Evolutionary conservation across 441 rosid genomes (phyloP).

Genomic region (Syzygium malaccense): DNA sequence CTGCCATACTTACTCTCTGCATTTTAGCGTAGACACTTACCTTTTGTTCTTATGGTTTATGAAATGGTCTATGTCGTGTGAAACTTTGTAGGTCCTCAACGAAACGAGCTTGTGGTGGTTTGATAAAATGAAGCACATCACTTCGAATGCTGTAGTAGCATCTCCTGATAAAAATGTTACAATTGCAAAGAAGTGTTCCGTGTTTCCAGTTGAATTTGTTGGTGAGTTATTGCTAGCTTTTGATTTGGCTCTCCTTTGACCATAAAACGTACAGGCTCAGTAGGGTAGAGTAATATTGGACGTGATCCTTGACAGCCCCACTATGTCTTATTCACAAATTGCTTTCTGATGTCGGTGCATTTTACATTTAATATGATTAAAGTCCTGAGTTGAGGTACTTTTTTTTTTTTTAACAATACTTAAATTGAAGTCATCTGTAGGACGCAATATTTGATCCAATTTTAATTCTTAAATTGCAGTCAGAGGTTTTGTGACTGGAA

Average conservation of each 20-base stretch:
- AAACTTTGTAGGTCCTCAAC: slow-evolving; percentile 66
- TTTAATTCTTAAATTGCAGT: slow-evolving; percentile 30
- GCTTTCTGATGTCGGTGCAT: not conserved
- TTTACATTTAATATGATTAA: not conserved
- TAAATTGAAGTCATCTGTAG: not conserved
- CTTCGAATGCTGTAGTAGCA: slow-evolving; percentile 67
- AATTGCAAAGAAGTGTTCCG: slow-evolving; percentile 83
- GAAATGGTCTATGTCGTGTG: not conserved
- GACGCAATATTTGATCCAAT: not conserved
- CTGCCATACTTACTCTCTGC: not conserved
- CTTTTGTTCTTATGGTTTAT: not conserved
- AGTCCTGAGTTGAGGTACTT: not conserved
- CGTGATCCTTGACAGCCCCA: not conserved
- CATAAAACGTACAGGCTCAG: not conserved
- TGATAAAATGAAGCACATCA: slow-evolving; percentile 55
- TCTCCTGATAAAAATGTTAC: slow-evolving; percentile 87
- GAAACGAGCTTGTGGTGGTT: slow-evolving; percentile 98
- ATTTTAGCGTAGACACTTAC: not conserved
- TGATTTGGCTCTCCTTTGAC: not conserved
- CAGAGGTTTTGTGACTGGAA: slow-evolving; percentile 92
- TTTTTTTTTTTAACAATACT: not conserved
- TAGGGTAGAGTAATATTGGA: not conserved
- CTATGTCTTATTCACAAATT: not conserved
- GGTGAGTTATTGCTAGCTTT: slow-evolving; percentile 44
- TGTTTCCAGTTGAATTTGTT: slow-evolving; percentile 92